phyloP scores from a whole-genome alignment of 257 asterid genomes.

The Solanum ossicruentum region DNA sequence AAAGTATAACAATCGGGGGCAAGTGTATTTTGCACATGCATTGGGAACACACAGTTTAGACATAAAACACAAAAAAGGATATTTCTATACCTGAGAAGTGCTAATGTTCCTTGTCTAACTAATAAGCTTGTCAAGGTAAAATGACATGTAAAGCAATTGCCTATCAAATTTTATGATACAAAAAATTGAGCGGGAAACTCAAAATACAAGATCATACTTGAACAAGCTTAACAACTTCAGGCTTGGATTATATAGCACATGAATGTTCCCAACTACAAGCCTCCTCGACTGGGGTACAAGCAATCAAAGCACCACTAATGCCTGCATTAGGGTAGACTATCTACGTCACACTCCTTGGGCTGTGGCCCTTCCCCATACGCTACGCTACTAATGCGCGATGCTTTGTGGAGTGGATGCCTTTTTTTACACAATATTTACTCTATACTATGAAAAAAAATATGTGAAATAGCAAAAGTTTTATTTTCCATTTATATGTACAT shows the following conservation, averaged over 20 bases:
- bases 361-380: no score
- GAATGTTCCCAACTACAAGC: constrained; percentile 22
- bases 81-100: not conserved
- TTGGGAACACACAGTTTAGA: no score
- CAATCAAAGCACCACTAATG: no score
- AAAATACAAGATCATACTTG: not conserved
- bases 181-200: not conserved
- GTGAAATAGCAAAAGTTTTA: not conserved
- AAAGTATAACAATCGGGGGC: not conserved
- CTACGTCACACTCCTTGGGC: no score
- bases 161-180: not conserved
- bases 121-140: not conserved
- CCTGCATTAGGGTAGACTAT: no score
- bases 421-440: not conserved
- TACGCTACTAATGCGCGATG: no score
- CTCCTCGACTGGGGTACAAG: not conserved
- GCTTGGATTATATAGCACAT: constrained; percentile 22
- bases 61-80: not conserved
- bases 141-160: not conserved
- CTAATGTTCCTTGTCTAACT: not conserved
- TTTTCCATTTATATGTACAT: not conserved
- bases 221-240: constrained; percentile 23
- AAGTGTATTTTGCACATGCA: no score
- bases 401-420: not conserved
- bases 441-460: not conserved